Evolutionary conservation across 2,329 filamentous ascomycete species (phyloP).

Genomic region (Nemania abortiva): DNA sequence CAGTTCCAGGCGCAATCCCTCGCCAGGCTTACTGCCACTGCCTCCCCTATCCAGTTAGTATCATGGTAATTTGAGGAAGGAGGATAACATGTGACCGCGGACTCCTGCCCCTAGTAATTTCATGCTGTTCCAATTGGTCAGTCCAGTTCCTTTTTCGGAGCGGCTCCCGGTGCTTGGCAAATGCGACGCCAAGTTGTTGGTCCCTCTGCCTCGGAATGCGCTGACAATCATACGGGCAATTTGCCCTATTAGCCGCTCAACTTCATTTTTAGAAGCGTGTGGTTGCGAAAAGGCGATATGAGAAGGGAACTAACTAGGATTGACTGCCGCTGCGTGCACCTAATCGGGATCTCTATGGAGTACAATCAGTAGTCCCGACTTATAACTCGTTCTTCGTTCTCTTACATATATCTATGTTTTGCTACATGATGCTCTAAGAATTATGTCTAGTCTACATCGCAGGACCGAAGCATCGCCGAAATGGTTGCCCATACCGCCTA

Average conservation of each 20-base stretch:
- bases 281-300: background rate
- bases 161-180: slow-evolving; percentile 23
- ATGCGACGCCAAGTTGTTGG: slow-evolving; percentile 2
- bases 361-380: background rate
- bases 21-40: background rate
- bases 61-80: slow-evolving; percentile 32
- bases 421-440: background rate
- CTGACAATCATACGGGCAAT: slow-evolving; percentile 4
- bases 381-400: background rate
- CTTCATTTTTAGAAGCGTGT: background rate
- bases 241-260: slow-evolving; percentile 5
- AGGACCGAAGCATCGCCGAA: slow-evolving; percentile 32
- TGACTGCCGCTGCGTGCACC: background rate
- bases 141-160: slow-evolving; percentile 9
- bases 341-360: background rate
- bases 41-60: slow-evolving; percentile 36
- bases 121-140: slow-evolving; percentile 27
- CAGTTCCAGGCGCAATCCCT: background rate
- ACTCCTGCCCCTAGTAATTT: slow-evolving; percentile 22
- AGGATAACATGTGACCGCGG: slow-evolving; percentile 32
- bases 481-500: slow-evolving; percentile 8
- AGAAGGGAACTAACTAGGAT: background rate
- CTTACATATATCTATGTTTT: background rate
- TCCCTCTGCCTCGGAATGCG: slow-evolving; percentile 6
- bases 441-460: background rate